Conservation (phyloP, 2,329 filamentous ascomycete species). For the Penicillium sp. region DNA sequence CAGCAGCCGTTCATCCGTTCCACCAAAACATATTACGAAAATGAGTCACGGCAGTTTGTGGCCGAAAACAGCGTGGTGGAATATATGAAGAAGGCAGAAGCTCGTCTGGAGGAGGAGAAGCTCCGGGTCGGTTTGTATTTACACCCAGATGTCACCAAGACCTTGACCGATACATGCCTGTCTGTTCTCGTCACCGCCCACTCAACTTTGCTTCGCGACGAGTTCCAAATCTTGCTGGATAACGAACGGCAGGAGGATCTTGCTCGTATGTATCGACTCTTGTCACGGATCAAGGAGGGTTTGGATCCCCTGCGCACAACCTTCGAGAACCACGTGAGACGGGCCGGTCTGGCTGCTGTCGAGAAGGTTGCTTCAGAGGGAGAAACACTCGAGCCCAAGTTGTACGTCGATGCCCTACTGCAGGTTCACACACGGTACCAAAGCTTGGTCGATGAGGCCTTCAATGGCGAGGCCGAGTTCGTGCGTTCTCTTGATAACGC, state of each 20-base stretch:
- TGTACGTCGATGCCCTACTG: conserved; percentile 91
- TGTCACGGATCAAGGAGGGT: conserved; percentile 86
- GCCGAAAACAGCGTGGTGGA: conserved; percentile 97
- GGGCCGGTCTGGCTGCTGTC: conserved; percentile 82
- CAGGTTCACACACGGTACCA: conserved; percentile 95
- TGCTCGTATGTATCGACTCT: conserved; percentile 90
- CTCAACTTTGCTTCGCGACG: conserved; percentile 79
- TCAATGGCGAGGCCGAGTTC: conserved; percentile 94
- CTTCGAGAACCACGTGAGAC: conserved; percentile 91
- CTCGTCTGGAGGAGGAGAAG: conserved; percentile 86
- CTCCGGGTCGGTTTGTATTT: conserved; percentile 89
- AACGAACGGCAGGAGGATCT: conserved; percentile 95
- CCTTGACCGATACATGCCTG: conserved; percentile 84
- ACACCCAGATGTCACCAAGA: conserved; percentile 81
- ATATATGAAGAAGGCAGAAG: conserved; percentile 99
- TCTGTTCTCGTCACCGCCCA: conserved; percentile 87
- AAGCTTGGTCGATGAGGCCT: conserved; percentile 84
- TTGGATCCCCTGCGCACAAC: conserved; percentile 81
- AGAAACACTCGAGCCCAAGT: conserved; percentile 90
- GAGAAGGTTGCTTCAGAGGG: conserved; percentile 86
- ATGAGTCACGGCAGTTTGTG: conserved; percentile 90
- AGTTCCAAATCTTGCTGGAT: conserved; percentile 91
- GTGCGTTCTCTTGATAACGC: conserved; percentile 95
- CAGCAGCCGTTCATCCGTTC: conserved; percentile 87
- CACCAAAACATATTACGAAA: conserved; percentile 81